Conservation (phyloP, 2,329 filamentous ascomycete genomes). For the Diplocarpon rosae region DNA sequence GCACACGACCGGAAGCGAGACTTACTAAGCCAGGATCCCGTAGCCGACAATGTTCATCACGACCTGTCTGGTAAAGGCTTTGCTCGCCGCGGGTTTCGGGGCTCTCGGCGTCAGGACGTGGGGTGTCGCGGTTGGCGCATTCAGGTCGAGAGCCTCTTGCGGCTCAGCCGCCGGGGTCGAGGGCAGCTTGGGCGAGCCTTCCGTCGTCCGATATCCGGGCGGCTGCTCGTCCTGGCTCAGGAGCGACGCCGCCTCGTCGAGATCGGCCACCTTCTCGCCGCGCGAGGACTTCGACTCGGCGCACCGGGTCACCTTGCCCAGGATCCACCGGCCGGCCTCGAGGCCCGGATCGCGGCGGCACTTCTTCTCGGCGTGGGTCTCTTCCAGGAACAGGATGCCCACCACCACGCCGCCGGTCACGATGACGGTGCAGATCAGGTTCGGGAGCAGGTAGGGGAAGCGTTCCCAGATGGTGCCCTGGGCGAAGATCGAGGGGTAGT, state of each 20-base stretch:
- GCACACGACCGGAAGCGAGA: conserved; percentile 20
- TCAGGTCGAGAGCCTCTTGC: conserved; percentile 30
- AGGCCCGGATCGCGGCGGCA: conserved; percentile 62
- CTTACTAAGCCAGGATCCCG: conserved; percentile 90
- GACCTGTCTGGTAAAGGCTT: conserved; percentile 74
- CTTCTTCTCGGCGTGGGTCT: conserved; percentile 82
- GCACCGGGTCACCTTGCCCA: conserved; percentile 30
- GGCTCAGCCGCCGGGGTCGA: conserved; percentile 28
- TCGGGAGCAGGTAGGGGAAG: conserved; percentile 85
- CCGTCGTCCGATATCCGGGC: conserved; percentile 56
- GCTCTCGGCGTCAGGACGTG: conserved; percentile 18
- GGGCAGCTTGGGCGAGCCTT: conserved; percentile 40
- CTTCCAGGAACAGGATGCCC: conserved; percentile 80
- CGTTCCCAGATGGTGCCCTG: conserved; percentile 68
- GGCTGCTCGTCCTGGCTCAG: conserved; percentile 50
- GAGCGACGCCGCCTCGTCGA: conserved; percentile 42
- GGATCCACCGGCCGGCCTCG: conserved; percentile 64
- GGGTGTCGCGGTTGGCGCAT: too few relatives aligned
- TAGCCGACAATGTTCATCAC: conserved; percentile 81
- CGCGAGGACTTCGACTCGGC: conserved; percentile 25
- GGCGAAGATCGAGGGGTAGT: conserved; percentile 64
- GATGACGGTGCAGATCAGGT: conserved; percentile 77
- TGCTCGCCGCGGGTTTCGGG: conserved; percentile 34
- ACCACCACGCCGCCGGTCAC: conserved; percentile 65
- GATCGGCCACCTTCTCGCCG: conserved; percentile 29